These are phyloP conservation scores for Suhomyces panamericanus DNA, from an alignment of 1,139 yeast species.

Conservation along the genomic window DNA sequence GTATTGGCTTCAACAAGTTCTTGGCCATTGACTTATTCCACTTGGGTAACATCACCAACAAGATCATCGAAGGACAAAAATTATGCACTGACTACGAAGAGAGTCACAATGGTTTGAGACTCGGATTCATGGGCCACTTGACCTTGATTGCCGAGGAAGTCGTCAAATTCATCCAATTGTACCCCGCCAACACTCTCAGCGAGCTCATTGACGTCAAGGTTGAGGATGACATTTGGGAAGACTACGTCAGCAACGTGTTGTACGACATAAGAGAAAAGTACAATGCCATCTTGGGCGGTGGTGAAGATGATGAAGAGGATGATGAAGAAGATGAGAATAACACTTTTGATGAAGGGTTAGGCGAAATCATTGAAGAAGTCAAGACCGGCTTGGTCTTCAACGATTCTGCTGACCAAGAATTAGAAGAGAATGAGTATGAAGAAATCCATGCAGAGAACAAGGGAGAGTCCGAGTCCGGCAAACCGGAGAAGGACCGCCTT, in stretches of 20 bases:
- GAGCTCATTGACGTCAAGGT: conserved; percentile 60
- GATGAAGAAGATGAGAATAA: conserved; percentile 39
- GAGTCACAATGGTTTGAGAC: conserved; percentile 62
- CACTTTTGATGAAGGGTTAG: conserved; percentile 55
- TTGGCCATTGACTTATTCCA: conserved; percentile 85
- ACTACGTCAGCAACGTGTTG: conserved; percentile 78
- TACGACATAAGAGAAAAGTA: conserved; percentile 91
- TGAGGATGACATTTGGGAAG: conserved; percentile 70
- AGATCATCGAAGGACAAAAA: conserved; percentile 80
- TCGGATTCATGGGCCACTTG: conserved; percentile 97
- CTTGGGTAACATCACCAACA: conserved; percentile 71
- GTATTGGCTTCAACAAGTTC: conserved; percentile 81
- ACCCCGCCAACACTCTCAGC: conserved; percentile 62
- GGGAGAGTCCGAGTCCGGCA: conserved; percentile 32
- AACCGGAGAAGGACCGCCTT: conserved; percentile 13
- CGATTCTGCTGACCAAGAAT: conserved; percentile 37
- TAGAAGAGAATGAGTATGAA: conserved; percentile 26
- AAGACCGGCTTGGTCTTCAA: conserved; percentile 40
- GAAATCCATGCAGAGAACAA: conserved; percentile 18
- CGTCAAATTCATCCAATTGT: conserved; percentile 83
- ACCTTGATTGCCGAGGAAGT: conserved; percentile 96
- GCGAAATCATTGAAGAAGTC: conserved; percentile 44
- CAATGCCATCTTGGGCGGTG: conserved; percentile 91
- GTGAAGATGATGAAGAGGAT: conserved; percentile 35
- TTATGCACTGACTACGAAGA: conserved; percentile 69